Evolutionary conservation across 73 alveolate species (phyloP).

Genomic region (Paramecium octaurelia): DNA sequence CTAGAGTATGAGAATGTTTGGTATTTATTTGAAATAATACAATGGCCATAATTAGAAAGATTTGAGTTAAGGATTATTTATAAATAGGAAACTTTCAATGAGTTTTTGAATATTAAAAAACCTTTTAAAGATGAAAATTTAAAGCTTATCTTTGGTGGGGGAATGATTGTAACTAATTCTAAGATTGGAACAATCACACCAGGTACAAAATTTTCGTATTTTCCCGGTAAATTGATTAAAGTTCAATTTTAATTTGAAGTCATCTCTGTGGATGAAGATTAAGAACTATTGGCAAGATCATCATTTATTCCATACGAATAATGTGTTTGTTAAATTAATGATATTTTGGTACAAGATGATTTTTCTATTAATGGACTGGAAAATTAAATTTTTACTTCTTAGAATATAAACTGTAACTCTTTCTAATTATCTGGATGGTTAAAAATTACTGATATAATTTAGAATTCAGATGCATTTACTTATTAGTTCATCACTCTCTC

Average conservation of each 20-base stretch:
- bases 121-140: not conserved
- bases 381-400: not conserved
- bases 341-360: not conserved
- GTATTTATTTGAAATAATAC: not conserved
- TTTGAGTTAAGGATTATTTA: not conserved
- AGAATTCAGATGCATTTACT: not conserved
- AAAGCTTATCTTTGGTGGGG: not conserved
- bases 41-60: not conserved
- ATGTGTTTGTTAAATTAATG: not conserved
- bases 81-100: not conserved
- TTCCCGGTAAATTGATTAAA: not conserved
- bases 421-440: not conserved
- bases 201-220: not conserved
- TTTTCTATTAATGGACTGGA: not conserved
- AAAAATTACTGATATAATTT: not conserved
- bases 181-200: not conserved
- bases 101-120: not conserved
- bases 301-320: not conserved
- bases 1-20: not conserved
- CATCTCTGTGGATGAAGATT: not conserved
- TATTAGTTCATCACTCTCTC: not conserved
- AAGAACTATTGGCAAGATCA: not conserved
- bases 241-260: not conserved
- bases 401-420: not conserved
- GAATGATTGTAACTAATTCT: not conserved